Conservation (phyloP, 2,329 filamentous ascomycete species). For the Neurospora crassa region DNA sequence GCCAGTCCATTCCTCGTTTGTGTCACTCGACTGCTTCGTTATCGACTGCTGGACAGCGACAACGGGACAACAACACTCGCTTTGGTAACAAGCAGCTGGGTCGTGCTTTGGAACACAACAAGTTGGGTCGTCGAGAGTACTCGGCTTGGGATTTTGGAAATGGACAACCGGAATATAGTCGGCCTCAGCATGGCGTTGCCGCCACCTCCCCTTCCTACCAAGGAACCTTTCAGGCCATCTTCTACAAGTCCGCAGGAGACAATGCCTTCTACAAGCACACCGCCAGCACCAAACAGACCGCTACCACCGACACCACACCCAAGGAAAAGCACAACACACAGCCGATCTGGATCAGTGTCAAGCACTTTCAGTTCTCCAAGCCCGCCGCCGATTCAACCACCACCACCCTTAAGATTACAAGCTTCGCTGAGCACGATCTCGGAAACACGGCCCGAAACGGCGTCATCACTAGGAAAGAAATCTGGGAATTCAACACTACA, state of each 20-base stretch:
- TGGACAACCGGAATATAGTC: slow-evolving; percentile 1
- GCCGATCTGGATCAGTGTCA: slow-evolving; percentile 1
- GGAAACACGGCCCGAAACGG: slow-evolving; percentile 17
- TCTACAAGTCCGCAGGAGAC: neutral
- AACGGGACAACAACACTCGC: slow-evolving; percentile 12
- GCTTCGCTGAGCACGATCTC: slow-evolving; percentile 17
- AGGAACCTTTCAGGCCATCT: neutral
- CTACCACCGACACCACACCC: slow-evolving; percentile 13
- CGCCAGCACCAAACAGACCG: slow-evolving; percentile 15
- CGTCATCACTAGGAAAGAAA: slow-evolving; percentile 6
- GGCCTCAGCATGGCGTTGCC: slow-evolving; percentile 11
- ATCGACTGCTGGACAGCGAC: slow-evolving; percentile 22
- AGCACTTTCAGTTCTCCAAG: slow-evolving; percentile 6
- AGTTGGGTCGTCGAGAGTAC: slow-evolving; percentile 7
- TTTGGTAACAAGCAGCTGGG: slow-evolving; percentile 5
- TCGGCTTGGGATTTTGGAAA: neutral
- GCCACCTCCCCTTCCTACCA: slow-evolving; percentile 12
- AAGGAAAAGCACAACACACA: slow-evolving; percentile 1
- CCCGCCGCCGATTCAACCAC: slow-evolving; percentile 11
- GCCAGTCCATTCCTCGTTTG: slow-evolving; percentile 6
- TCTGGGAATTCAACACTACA: slow-evolving; percentile 24
- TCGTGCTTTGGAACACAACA: slow-evolving; percentile 11
- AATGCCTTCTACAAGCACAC: slow-evolving; percentile 4
- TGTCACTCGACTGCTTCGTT: neutral
- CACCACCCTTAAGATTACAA: slow-evolving; percentile 10